Percentiles rank a stretch among this genome's conserved stretches.
Conservation (phyloP, 2,329 filamentous ascomycete genomes). For the Sporothrix phasma region DNA sequence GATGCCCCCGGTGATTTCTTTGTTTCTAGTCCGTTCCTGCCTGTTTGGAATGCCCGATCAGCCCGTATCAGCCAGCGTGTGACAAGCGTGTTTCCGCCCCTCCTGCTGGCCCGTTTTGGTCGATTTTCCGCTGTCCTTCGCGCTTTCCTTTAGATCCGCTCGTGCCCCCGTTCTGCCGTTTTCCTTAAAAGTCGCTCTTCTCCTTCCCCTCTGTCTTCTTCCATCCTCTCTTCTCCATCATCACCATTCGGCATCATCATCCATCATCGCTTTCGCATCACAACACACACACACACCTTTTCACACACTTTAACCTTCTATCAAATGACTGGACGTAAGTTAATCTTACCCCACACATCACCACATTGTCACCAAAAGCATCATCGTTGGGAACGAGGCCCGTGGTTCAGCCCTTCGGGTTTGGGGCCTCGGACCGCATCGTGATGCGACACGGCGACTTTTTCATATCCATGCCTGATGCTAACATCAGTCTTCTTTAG, state of each 20-base stretch:
- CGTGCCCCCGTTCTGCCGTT: background rate
- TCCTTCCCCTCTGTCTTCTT: background rate
- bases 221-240: slow-evolving; percentile 3
- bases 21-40: background rate
- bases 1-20: background rate
- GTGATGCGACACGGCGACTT: slow-evolving; percentile 6
- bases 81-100: slow-evolving; percentile 1
- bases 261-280: slow-evolving; percentile 24
- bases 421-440: background rate
- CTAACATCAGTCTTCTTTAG: slow-evolving; percentile 34
- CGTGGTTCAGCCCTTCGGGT: background rate
- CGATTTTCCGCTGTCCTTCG: background rate
- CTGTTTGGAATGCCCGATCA: background rate
- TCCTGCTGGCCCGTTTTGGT: background rate
- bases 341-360: background rate
- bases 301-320: slow-evolving; percentile 27
- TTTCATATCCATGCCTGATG: slow-evolving; percentile 6
- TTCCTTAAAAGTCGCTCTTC: slow-evolving; percentile 13
- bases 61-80: slow-evolving; percentile 8
- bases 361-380: background rate
- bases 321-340: slow-evolving; percentile 69
- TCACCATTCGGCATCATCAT: slow-evolving; percentile 17
- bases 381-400: background rate
- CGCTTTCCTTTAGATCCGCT: slow-evolving; percentile 1
- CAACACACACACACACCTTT: slow-evolving; percentile 21